Evolutionary conservation across 2,329 filamentous ascomycete species (phyloP).

Genomic region (Xylariaceae sp.): DNA sequence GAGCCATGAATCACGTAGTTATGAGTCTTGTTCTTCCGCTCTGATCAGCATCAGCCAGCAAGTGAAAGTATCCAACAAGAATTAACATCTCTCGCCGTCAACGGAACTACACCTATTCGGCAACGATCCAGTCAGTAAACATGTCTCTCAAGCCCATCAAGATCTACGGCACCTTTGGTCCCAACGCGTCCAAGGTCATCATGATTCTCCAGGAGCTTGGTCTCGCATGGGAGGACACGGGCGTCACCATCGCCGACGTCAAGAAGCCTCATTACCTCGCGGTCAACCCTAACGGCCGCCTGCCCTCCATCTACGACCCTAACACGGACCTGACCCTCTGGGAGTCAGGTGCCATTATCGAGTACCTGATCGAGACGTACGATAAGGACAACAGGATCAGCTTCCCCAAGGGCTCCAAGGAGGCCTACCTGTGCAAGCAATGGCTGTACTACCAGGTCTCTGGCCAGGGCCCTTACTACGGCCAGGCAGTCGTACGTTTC

Average conservation of each 20-base stretch:
- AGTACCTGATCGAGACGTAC: constrained; percentile 39
- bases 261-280: constrained; percentile 23
- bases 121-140: no score
- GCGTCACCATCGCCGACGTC: constrained; percentile 12
- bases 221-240: constrained; percentile 36
- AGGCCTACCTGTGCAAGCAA: constrained; percentile 48
- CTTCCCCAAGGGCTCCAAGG: constrained; percentile 41
- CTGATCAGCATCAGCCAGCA: no score
- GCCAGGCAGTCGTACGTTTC: constrained; percentile 45
- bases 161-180: constrained; percentile 34
- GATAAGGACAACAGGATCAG: constrained; percentile 47
- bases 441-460: constrained; percentile 53
- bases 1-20: no score
- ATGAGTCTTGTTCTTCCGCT: no score
- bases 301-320: constrained; percentile 31
- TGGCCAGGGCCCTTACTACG: constrained; percentile 56
- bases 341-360: constrained; percentile 33
- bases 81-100: no score
- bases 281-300: constrained; percentile 31
- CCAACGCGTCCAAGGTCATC: constrained; percentile 41
- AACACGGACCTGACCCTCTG: constrained; percentile 30
- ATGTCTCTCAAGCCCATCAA: constrained; percentile 41
- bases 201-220: constrained; percentile 41
- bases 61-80: no score
- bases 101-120: no score